Evolutionary conservation across 768 basidiomycete species (phyloP).

Genomic region (Candolleomyces eurysporus): DNA sequence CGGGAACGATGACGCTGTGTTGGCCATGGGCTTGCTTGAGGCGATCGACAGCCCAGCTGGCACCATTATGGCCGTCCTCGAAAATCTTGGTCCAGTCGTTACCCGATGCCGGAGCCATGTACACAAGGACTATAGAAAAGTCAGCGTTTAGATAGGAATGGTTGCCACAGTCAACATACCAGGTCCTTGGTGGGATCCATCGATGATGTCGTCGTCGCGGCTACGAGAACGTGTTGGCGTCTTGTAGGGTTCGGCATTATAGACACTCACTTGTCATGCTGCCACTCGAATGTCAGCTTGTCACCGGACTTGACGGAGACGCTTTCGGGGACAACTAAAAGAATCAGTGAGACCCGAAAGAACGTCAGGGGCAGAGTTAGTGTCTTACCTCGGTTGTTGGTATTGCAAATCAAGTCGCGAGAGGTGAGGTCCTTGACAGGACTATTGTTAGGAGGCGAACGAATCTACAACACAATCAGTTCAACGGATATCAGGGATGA

Average conservation of each 20-base stretch:
- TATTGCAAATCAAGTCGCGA: conserved; percentile 29
- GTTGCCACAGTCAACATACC: conserved; percentile 14
- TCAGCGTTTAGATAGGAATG: neutral
- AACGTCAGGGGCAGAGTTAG: neutral
- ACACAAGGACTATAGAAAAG: conserved; percentile 25
- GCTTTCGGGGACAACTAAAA: conserved; percentile 24
- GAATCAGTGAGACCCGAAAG: neutral
- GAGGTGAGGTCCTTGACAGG: conserved; percentile 35
- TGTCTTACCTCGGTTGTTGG: conserved; percentile 24
- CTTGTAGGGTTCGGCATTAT: neutral
- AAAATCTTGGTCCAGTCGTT: conserved; percentile 34
- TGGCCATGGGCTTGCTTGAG: conserved; percentile 28
- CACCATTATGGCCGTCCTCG: conserved; percentile 22
- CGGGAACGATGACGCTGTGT: conserved; percentile 31
- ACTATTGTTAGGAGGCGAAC: conserved; percentile 34
- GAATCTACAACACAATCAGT: conserved; percentile 22
- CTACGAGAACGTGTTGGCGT: conserved; percentile 14
- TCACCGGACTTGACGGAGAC: conserved; percentile 30
- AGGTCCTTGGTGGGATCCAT: conserved; percentile 32
- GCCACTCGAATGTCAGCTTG: conserved; percentile 34
- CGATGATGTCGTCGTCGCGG: conserved; percentile 37
- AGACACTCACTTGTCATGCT: conserved; percentile 26
- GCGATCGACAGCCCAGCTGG: conserved; percentile 29
- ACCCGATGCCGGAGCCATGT: conserved; percentile 28
- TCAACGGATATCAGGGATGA: neutral